These are phyloP conservation scores for Eutreptiella sp. DNA, from an alignment of 208 protist genomes.

Conservation along the genomic window DNA sequence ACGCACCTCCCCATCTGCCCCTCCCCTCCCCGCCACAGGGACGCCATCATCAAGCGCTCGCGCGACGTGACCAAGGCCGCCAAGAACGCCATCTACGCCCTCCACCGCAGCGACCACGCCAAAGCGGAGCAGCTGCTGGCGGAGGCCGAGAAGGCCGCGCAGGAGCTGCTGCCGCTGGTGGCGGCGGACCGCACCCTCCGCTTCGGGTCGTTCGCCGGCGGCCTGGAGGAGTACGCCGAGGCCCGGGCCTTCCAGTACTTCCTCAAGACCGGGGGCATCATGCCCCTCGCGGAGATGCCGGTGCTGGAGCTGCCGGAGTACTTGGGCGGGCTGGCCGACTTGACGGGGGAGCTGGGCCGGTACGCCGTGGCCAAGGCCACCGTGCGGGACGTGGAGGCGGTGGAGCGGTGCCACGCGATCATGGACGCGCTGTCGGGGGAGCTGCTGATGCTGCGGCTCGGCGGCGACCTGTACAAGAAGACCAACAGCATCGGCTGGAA, in stretches of 20 bases:
- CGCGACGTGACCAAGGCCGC: too few relatives aligned
- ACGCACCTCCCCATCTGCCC: too few relatives aligned
- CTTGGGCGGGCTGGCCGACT: slow-evolving; percentile 6
- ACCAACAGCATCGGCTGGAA: not conserved
- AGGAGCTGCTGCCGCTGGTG: not conserved
- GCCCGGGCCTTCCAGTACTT: not conserved
- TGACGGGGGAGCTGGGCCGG: slow-evolving; percentile 5
- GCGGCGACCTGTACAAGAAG: slow-evolving; percentile 3
- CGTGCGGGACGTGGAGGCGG: not conserved
- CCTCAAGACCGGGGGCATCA: not conserved
- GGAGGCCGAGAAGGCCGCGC: not conserved
- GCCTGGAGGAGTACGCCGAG: slow-evolving; percentile 4
- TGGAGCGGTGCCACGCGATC: not conserved
- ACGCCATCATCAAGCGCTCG: too few relatives aligned
- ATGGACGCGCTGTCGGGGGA: not conserved
- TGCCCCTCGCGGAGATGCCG: not conserved
- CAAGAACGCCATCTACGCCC: slow-evolving; percentile 1
- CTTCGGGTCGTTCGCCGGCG: not conserved
- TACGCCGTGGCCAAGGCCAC: not conserved
- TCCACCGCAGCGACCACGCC: slow-evolving; percentile 3
- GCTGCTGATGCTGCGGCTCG: not conserved
- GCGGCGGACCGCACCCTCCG: not conserved
- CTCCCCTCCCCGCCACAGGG: too few relatives aligned
- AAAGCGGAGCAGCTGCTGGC: not conserved
- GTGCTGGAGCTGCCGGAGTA: slow-evolving; percentile 2